Evolutionary conservation across 2,329 filamentous ascomycete genomes (phyloP), one percentile per base, ranked within the genome.

Genomic region (Alternaria viburni): DNA sequence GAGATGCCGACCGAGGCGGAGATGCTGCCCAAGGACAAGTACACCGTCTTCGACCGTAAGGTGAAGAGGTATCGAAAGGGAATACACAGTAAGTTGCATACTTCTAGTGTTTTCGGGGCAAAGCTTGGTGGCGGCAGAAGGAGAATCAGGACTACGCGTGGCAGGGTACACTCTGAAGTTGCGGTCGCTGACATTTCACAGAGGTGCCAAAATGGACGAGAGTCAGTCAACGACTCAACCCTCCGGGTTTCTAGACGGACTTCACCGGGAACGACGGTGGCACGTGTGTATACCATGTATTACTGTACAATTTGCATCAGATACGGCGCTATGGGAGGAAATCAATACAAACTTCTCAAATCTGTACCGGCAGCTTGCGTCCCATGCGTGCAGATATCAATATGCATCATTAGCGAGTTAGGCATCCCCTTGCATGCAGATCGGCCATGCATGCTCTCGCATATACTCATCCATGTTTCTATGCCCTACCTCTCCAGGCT

Each of bases 1-100:
- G 93, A 97, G 82, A 99, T 99, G 96, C 96, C 96, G 21, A 91
- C 89, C 25, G 96, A 99, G 86, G 87, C 89, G 76, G 93, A 98
- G 86, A 99, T 99, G 96, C 80, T 97, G 80, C 91, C 96, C 50
- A 91, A 89, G 82, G 96, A 99, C 84, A 99, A 99, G 84, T 99
- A 99, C 84, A 97, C 93, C 26, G 91, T 99, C 76, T 99, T 98
- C 82, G 95, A 97, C 82, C 90, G 94, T 74, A 97, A 98, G 82
- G 93, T 92, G 80, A 97, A 94, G 89, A 90, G 88, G 74, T 99
- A 98, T 81, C 87, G 96, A 79, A 99, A 99, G 88, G 93, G 93
- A 59, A 94, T 99, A 80, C 95, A 98, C 83, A 98, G 94, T 97
- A 87, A 74, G 93, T 89, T 60, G 50, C n/a, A 30, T 30, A 25